These are phyloP conservation scores for Acidomyces sp. DNA, from an alignment of 495 filamentous ascomycete genomes.

Conservation along the genomic window DNA sequence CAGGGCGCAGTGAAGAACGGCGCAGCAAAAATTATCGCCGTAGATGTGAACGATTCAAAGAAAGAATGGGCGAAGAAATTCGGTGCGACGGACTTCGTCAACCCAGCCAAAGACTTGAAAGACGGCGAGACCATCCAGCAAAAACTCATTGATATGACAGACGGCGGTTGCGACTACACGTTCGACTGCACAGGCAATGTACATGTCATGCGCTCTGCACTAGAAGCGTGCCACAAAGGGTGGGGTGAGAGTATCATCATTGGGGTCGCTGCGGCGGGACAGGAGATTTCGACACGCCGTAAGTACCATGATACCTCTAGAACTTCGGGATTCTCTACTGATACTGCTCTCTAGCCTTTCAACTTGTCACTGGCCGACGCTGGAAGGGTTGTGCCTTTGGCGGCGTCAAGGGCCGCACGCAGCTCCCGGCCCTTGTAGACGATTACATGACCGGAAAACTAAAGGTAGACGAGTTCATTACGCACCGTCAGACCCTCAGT, in stretches of 20 bases:
- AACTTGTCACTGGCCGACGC: slow-evolving; percentile 91
- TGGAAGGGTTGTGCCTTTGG: slow-evolving; percentile 98
- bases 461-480: slow-evolving; percentile 99
- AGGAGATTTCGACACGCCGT: slow-evolving; percentile 95
- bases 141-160: slow-evolving; percentile 93
- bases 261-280: slow-evolving; percentile 90
- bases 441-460: slow-evolving; percentile 83
- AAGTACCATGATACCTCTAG: slow-evolving; percentile 34
- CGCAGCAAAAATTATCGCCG: slow-evolving; percentile 82
- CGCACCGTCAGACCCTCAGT: slow-evolving; percentile 68
- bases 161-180: slow-evolving; percentile 96
- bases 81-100: slow-evolving; percentile 92
- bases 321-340: too few relatives aligned
- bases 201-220: slow-evolving; percentile 83
- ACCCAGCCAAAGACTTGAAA: slow-evolving; percentile 61
- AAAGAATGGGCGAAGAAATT: slow-evolving; percentile 88
- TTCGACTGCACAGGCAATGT: slow-evolving; percentile 99
- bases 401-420: slow-evolving; percentile 91
- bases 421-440: slow-evolving; percentile 74
- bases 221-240: slow-evolving; percentile 98
- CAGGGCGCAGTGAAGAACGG: slow-evolving; percentile 86
- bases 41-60: slow-evolving; percentile 88
- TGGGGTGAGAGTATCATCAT: slow-evolving; percentile 98
- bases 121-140: slow-evolving; percentile 69
- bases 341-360: slow-evolving; percentile 90